These are phyloP conservation scores for Sclerotiophoma versabilis DNA, from an alignment of 2,329 filamentous ascomycete species.

Conservation along the genomic window DNA sequence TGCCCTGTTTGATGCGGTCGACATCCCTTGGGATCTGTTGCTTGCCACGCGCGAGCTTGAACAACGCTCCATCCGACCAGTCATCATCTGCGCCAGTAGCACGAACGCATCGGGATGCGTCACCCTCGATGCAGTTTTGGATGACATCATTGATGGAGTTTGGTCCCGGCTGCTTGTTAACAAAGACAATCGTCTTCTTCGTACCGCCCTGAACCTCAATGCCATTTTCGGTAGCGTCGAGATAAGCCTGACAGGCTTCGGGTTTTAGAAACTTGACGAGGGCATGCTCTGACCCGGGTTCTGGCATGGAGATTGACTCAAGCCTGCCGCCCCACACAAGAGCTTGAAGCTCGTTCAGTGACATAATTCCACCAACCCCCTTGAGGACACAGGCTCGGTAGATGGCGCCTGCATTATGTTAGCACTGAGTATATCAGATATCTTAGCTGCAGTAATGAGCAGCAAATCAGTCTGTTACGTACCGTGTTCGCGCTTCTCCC, in stretches of 20 bases:
- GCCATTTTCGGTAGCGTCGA: constrained; percentile 45
- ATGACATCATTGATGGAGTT: constrained; percentile 52
- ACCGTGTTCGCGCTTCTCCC: constrained; percentile 42
- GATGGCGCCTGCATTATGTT: constrained; percentile 25
- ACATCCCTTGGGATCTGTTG: constrained; percentile 49
- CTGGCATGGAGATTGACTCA: constrained; percentile 39
- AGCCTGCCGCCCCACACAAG: constrained; percentile 50
- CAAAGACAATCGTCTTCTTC: constrained; percentile 35
- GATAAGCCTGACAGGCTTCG: constrained; percentile 44
- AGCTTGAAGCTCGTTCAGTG: constrained; percentile 41
- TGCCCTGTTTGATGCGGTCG: constrained; percentile 55
- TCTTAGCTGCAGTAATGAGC: too few relatives aligned
- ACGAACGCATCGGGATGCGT: constrained; percentile 56
- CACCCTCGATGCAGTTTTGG: constrained; percentile 49
- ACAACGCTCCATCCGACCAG: constrained; percentile 47
- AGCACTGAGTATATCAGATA: constrained; percentile 4
- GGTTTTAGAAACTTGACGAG: constrained; percentile 44
- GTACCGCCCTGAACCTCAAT: constrained; percentile 33
- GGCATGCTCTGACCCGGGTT: constrained; percentile 31
- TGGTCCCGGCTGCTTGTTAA: constrained; percentile 35
- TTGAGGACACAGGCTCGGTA: constrained; percentile 39
- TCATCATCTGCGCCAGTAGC: constrained; percentile 52
- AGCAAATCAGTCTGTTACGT: constrained; percentile 2
- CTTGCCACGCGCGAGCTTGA: constrained; percentile 48
- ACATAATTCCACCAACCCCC: constrained; percentile 29